Percentiles rank a stretch among this genome's conserved stretches.
Evolutionary conservation across 148 eudicot genomes (phyloP).

Genomic region (Chenopodium quinoa): DNA sequence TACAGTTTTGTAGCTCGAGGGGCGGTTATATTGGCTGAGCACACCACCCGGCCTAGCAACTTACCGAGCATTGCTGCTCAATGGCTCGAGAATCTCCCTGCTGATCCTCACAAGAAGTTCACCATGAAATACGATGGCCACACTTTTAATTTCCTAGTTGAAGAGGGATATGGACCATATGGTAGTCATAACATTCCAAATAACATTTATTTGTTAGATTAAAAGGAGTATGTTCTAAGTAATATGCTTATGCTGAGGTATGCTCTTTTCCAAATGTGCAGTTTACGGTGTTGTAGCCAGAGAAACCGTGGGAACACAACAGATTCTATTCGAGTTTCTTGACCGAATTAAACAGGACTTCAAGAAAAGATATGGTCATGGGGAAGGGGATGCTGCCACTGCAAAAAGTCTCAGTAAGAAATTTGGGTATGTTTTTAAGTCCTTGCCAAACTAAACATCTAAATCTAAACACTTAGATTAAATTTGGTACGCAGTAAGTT

Average conservation of each 20-base stretch:
- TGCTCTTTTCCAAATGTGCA: neutral
- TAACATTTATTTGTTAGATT: neutral
- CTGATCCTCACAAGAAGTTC: neutral
- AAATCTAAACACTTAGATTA: no score
- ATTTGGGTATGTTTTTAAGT: conserved; percentile 9
- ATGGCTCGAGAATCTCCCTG: conserved; percentile 9
- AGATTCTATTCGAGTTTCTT: conserved; percentile 12
- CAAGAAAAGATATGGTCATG: conserved; percentile 3
- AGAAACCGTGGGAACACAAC: conserved; percentile 8
- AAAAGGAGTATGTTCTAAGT: neutral
- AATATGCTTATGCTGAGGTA: neutral
- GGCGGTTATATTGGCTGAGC: conserved; percentile 9
- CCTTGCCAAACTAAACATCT: neutral
- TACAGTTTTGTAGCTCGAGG: conserved; percentile 23
- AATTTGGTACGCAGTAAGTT: no score
- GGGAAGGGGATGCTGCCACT: neutral
- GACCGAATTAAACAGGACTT: conserved; percentile 7
- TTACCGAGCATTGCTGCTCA: conserved; percentile 14
- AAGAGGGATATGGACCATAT: neutral
- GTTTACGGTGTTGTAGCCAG: conserved; percentile 17
- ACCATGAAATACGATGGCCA: neutral
- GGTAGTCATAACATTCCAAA: neutral
- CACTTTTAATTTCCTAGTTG: conserved; percentile 9
- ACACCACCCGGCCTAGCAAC: neutral
- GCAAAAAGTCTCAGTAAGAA: conserved; percentile 6